Evolutionary conservation across 352 stramenopile genomes (phyloP), one percentile per base, ranked within the genome.

Genomic region (Phytophthora sojae): DNA sequence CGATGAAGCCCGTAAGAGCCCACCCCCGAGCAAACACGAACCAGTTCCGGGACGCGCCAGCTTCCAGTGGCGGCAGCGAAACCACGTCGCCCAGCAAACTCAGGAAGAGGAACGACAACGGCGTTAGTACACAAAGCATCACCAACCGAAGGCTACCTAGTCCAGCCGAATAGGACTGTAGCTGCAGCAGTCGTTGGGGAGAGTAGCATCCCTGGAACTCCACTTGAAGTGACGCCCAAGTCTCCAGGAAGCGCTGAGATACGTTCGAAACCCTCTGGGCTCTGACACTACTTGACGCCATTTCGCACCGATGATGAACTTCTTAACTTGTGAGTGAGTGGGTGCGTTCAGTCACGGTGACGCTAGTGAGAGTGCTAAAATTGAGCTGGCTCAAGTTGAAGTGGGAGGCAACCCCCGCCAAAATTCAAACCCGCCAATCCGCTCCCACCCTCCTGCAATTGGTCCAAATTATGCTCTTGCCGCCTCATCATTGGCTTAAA

Each of bases 131-230:
- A n/a, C 49, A 65, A 23, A 73, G 6, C 1, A 19, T 19, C 39
- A 47, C 14, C 39, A 47, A 8, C 39, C 39, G 39, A n/a, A 19
- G 6, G 15, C 14, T 21, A 8, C 39, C 19, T 14, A 47, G 39
- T n/a, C 14, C 39, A 47, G 39, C 39, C 14, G 39, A 17, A 8
- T 47, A 47, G 11, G 12, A 6, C 14, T 47, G 39, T 4, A 47
- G 39, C 39, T 47, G 39, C 39, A 47, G 14, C 4, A 82, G 51
- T 11, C 71, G 57, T 2, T 60, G 35, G 3, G 61, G 15, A 8
- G 71, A 80, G 55, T 80, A 82, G 8, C 54, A 58, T 2, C 75
- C 75, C 11, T 75, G 71, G 3, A 78, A 55, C 42, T 80, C 68
- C 7, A 74, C 73, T 53, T 80, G 52, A 0, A 57, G 57, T 21